Evolutionary conservation across 805 yeast genomes (phyloP).

Genomic region (Clavispora fructus): DNA sequence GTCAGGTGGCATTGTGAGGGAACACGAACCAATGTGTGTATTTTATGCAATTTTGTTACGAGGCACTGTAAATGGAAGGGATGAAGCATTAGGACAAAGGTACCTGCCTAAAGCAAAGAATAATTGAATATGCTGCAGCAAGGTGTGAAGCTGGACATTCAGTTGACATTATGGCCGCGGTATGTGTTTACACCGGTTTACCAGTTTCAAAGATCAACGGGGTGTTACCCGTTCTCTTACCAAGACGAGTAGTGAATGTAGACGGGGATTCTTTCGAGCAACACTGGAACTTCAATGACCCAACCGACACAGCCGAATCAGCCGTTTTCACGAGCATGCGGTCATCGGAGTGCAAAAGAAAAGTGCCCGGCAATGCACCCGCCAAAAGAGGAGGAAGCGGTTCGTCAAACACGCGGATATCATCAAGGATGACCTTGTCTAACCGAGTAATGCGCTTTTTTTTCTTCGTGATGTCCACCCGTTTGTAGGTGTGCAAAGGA

Average conservation of each 20-base stretch:
- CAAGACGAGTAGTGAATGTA: slow-evolving; percentile 39
- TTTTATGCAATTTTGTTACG: no score
- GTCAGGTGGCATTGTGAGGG: slow-evolving; percentile 41
- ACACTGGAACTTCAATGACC: slow-evolving; percentile 50
- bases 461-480: slow-evolving; percentile 31
- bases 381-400: slow-evolving; percentile 1
- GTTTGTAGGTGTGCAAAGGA: slow-evolving; percentile 42
- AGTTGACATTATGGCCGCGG: no score
- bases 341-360: slow-evolving; percentile 11
- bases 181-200: no score
- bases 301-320: slow-evolving; percentile 37
- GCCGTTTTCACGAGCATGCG: slow-evolving; percentile 37
- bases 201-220: slow-evolving; percentile 5
- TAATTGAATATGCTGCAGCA: no score
- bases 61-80: no score
- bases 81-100: no score
- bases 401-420: slow-evolving; percentile 17
- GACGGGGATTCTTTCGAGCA: slow-evolving; percentile 41
- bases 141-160: no score
- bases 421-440: slow-evolving; percentile 43
- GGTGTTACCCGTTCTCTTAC: slow-evolving; percentile 43
- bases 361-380: slow-evolving; percentile 14
- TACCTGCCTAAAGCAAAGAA: no score
- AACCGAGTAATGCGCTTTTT: slow-evolving; percentile 21
- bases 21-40: no score